Percentiles rank a stretch among this genome's conserved stretches.
Evolutionary conservation across 2,329 filamentous ascomycete genomes (phyloP).

Genomic region (Fusarium temperatum): DNA sequence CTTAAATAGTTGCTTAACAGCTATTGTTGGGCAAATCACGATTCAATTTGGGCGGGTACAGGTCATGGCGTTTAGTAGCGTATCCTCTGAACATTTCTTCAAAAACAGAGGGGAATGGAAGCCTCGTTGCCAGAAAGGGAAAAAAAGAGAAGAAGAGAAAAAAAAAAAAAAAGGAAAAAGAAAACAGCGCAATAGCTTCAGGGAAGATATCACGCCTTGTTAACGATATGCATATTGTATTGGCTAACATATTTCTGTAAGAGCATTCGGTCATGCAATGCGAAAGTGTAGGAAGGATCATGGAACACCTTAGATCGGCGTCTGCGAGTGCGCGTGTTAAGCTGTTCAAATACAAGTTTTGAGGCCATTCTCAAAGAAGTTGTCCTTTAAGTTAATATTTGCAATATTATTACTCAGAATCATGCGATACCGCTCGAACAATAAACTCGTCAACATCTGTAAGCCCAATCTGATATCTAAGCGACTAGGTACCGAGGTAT

Average conservation of each 20-base stretch:
- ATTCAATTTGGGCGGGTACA: slow-evolving; percentile 35
- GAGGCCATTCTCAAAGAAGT: background rate
- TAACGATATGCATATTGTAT: background rate
- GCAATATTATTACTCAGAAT: background rate
- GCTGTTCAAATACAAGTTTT: background rate
- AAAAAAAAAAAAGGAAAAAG: background rate
- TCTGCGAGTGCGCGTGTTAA: background rate
- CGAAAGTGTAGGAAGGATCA: background rate
- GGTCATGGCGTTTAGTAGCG: slow-evolving; percentile 42
- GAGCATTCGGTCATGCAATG: slow-evolving; percentile 1
- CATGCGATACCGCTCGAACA: slow-evolving; percentile 17
- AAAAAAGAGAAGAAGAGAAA: no score
- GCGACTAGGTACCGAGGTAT: background rate
- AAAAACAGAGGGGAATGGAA: slow-evolving; percentile 13
- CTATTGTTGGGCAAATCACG: slow-evolving; percentile 18
- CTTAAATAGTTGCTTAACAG: slow-evolving; percentile 3
- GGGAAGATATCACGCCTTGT: background rate
- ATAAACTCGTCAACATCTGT: slow-evolving; percentile 2
- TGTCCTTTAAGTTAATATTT: background rate
- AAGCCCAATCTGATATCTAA: slow-evolving; percentile 8
- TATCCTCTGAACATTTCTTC: slow-evolving; percentile 21
- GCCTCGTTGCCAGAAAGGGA: background rate
- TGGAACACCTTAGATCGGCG: slow-evolving; percentile 6
- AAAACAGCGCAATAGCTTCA: background rate
- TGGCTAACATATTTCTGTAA: slow-evolving; percentile 5